phyloP scores from a whole-genome alignment of 768 basidiomycete genomes.

The Podaxis rugospora region DNA sequence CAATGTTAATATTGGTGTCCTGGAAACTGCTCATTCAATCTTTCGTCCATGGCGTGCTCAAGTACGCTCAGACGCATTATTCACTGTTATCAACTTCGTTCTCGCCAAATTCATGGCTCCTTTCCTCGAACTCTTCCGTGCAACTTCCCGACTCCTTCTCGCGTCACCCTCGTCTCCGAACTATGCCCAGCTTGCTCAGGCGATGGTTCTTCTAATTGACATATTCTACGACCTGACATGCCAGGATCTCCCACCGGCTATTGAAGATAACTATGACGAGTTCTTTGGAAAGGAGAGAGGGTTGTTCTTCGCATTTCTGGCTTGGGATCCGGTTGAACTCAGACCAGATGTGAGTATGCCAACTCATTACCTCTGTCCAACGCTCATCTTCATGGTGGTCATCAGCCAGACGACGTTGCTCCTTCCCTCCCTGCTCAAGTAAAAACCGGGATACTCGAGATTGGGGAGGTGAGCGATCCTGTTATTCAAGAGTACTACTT shows the following conservation, averaged over 20 bases:
- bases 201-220: constrained; percentile 74
- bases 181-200: constrained; percentile 57
- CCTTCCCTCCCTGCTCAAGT: constrained; percentile 88
- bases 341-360: constrained; percentile 57
- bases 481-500: neutral
- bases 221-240: constrained; percentile 93
- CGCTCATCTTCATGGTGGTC: constrained; percentile 10
- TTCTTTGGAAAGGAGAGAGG: constrained; percentile 74
- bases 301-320: constrained; percentile 76
- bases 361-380: neutral
- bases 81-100: constrained; percentile 88
- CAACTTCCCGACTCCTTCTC: constrained; percentile 53
- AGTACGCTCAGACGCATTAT: constrained; percentile 83
- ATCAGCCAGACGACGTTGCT: constrained; percentile 71
- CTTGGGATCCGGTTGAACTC: constrained; percentile 71
- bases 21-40: constrained; percentile 95
- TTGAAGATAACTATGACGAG: constrained; percentile 82
- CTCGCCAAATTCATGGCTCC: constrained; percentile 77
- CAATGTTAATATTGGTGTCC: constrained; percentile 81
- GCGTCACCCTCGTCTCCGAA: constrained; percentile 34
- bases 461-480: constrained; percentile 63
- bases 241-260: constrained; percentile 90
- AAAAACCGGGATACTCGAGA: constrained; percentile 87
- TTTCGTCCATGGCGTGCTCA: constrained; percentile 92
- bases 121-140: constrained; percentile 80